Evolutionary conservation across 2,329 filamentous ascomycete species (phyloP).

Genomic region (Aplosporella prunicola): DNA sequence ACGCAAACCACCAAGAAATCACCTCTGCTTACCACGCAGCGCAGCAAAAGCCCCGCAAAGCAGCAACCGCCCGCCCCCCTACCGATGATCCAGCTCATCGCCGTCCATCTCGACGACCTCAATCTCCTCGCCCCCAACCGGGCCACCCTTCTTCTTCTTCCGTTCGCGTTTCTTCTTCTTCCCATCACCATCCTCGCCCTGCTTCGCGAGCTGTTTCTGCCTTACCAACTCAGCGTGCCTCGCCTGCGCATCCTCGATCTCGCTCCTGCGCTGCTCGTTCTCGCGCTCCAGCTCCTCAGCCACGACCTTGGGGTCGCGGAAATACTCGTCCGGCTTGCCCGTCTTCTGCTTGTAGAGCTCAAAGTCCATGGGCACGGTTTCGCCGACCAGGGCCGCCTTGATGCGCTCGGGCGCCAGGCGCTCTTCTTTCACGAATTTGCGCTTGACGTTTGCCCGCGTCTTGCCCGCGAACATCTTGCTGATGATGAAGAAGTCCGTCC

Average conservation of each 20-base stretch:
- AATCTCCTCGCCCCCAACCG: constrained; percentile 13
- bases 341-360: constrained; percentile 31
- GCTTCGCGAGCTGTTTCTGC: constrained; percentile 21
- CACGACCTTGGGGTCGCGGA: constrained; percentile 28
- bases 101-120: constrained; percentile 14
- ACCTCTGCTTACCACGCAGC: no score
- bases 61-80: no score
- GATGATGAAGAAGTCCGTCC: constrained; percentile 77
- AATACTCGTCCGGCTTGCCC: constrained; percentile 26
- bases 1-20: no score
- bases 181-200: constrained; percentile 9
- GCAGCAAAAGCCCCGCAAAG: no score
- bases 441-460: constrained; percentile 64
- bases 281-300: constrained; percentile 21
- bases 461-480: constrained; percentile 63
- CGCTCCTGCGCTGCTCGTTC: constrained; percentile 20
- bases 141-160: constrained; percentile 10
- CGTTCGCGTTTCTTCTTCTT: constrained; percentile 20
- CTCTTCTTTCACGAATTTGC: constrained; percentile 77
- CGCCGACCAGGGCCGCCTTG: constrained; percentile 49
- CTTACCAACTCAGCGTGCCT: constrained; percentile 28
- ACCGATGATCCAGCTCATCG: constrained; percentile 12
- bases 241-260: constrained; percentile 27
- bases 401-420: constrained; percentile 54
- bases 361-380: constrained; percentile 31